A percentile compares a stretch with the other conserved stretches of the same genome.
Evolutionary conservation across 176 grass and related monocot genomes (phyloP).

Genomic region (Paspalum notatum): DNA sequence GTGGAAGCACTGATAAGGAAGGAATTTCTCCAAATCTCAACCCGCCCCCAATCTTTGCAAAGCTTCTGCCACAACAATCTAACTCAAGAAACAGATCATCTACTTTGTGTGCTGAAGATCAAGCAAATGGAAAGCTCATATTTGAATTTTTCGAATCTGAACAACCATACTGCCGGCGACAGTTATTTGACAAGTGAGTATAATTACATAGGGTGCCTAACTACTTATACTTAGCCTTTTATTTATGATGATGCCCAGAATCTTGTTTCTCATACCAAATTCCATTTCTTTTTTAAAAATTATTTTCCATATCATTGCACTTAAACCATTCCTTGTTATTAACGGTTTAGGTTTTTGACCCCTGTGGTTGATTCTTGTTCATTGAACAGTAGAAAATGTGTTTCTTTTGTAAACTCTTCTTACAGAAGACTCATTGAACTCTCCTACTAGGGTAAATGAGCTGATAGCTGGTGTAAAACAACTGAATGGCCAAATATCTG

Average conservation of each 20-base stretch:
- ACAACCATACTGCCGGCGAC: conserved; percentile 61
- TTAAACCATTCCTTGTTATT: background rate
- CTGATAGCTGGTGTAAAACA: conserved; percentile 48
- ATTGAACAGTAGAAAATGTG: conserved; percentile 8
- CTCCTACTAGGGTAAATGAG: conserved; percentile 69
- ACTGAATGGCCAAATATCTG: conserved; percentile 55
- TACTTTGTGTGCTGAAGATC: conserved; percentile 34
- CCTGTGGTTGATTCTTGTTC: background rate
- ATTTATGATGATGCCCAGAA: background rate
- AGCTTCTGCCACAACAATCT: conserved; percentile 49
- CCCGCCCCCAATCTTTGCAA: conserved; percentile 52
- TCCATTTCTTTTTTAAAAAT: background rate
- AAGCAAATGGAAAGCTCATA: conserved; percentile 54
- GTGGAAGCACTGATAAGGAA: conserved; percentile 28
- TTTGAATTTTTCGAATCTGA: conserved; percentile 96
- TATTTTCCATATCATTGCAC: background rate
- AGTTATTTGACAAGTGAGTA: conserved; percentile 81
- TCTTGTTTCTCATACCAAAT: background rate
- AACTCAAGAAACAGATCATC: conserved; percentile 31
- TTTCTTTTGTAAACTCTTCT: conserved; percentile 34
- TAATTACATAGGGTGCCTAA: background rate
- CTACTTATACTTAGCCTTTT: background rate
- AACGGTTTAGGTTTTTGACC: conserved; percentile 19
- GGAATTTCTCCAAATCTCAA: conserved; percentile 35
- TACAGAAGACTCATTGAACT: conserved; percentile 37